Conservation (phyloP, 2,329 filamentous ascomycete genomes). For the Penicillium sp. region DNA sequence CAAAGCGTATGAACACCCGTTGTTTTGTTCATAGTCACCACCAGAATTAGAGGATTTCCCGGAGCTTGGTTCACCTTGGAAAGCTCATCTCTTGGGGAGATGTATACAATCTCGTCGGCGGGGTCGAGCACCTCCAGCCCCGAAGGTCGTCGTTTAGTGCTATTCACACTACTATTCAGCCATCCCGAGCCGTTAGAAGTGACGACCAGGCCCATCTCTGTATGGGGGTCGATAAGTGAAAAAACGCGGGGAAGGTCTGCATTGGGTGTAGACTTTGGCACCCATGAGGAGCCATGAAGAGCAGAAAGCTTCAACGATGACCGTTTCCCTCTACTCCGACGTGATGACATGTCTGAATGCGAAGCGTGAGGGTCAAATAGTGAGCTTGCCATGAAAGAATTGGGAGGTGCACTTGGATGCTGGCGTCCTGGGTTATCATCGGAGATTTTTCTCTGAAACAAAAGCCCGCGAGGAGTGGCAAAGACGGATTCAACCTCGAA, state of each 20-base stretch:
- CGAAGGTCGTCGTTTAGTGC: conserved; percentile 21
- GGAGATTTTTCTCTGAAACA: conserved; percentile 72
- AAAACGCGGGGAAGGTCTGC: conserved; percentile 60
- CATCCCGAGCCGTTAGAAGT: conserved; percentile 42
- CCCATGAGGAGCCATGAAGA: conserved; percentile 52
- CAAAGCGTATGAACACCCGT: conserved; percentile 76
- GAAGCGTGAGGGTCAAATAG: conserved; percentile 34
- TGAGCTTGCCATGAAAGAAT: conserved; percentile 74
- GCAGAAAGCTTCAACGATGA: conserved; percentile 47
- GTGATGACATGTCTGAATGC: conserved; percentile 31
- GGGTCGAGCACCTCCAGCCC: conserved; percentile 60
- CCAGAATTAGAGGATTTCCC: conserved; percentile 58
- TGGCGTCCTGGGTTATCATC: conserved; percentile 19
- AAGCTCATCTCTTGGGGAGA: conserved; percentile 60
- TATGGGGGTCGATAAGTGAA: conserved; percentile 75
- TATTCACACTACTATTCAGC: conserved; percentile 24
- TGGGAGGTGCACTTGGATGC: conserved; percentile 59
- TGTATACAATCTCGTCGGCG: conserved; percentile 75
- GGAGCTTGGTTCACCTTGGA: conserved; percentile 20
- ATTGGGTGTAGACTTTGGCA: conserved; percentile 52
- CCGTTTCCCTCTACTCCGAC: conserved; percentile 34
- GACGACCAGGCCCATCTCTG: conserved; percentile 79
- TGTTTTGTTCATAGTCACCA: conserved; percentile 74
- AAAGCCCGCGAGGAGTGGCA: conserved; percentile 71
- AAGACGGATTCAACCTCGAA: conserved; percentile 89